phyloP scores from a whole-genome alignment of 768 basidiomycete genomes.

The Naganishia vaughanmartiniae region DNA sequence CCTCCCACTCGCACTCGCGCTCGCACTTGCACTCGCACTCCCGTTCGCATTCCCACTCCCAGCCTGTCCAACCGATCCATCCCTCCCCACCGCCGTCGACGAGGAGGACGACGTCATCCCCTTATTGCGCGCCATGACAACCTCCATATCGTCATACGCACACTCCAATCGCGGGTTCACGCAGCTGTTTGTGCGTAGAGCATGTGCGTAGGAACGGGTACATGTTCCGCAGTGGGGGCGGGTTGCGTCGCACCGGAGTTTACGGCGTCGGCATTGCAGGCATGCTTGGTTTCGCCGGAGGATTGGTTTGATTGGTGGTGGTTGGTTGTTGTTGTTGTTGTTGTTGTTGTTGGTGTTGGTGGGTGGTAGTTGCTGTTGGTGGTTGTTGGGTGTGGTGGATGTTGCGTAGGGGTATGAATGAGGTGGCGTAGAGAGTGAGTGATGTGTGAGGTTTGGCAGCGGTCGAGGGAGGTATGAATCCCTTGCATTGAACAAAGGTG shows the following conservation, averaged over 20 bases:
- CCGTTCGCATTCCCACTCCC: neutral
- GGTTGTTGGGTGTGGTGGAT: neutral
- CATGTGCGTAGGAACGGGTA: conserved; percentile 46
- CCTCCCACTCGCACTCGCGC: too few relatives aligned
- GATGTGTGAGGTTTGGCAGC: too few relatives aligned
- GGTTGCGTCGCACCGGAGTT: conserved; percentile 50
- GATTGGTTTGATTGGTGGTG: conserved; percentile 37
- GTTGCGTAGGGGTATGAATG: neutral
- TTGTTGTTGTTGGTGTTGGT: neutral
- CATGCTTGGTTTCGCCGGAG: conserved; percentile 50
- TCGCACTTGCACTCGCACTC: conserved; percentile 5
- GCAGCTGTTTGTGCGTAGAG: conserved; percentile 36
- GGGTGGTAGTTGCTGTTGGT: neutral
- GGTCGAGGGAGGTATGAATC: too few relatives aligned
- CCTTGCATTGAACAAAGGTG: too few relatives aligned
- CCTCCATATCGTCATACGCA: conserved; percentile 40
- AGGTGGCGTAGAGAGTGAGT: neutral
- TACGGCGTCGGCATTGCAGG: conserved; percentile 48
- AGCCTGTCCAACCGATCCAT: neutral
- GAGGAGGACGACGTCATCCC: conserved; percentile 14
- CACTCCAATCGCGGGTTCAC: conserved; percentile 37
- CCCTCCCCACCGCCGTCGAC: conserved; percentile 16
- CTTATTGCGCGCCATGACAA: conserved; percentile 20
- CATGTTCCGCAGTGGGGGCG: conserved; percentile 33
- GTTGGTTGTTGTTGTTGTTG: conserved; percentile 19